Percentiles rank a stretch among this genome's conserved stretches.
Evolutionary conservation across 2,329 filamentous ascomycete species (phyloP).

Genomic region (Falciphora oryzae): DNA sequence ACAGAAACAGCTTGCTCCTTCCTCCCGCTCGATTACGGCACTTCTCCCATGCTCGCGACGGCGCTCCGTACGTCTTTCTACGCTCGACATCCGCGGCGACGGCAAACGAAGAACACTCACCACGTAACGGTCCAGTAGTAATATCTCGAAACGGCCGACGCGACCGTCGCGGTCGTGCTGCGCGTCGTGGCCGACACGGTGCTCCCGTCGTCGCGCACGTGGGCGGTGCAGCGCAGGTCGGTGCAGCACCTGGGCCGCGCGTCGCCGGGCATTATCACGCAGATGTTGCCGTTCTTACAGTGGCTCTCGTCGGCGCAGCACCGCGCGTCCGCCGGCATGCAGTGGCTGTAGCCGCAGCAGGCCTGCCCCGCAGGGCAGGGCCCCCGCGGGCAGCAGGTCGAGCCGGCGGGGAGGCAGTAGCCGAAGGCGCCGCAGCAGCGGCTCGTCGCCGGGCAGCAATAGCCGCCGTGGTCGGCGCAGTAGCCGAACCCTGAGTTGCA

Average conservation of each 20-base stretch:
- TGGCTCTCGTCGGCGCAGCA: slow-evolving; percentile 19
- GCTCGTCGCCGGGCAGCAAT: slow-evolving; percentile 16
- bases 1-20: too few relatives aligned
- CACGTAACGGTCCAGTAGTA: slow-evolving; percentile 21
- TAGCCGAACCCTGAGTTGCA: slow-evolving; percentile 19
- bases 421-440: slow-evolving; percentile 18
- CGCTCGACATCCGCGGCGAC: too few relatives aligned
- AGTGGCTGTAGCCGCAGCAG: slow-evolving; percentile 20
- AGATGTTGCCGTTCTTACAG: slow-evolving; percentile 19
- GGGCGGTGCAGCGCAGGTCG: slow-evolving; percentile 19
- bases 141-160: slow-evolving; percentile 13
- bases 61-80: too few relatives aligned
- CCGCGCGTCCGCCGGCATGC: slow-evolving; percentile 16
- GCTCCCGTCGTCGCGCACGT: slow-evolving; percentile 16
- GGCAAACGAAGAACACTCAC: slow-evolving; percentile 6
- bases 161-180: slow-evolving; percentile 10
- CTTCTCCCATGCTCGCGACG: too few relatives aligned
- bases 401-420: slow-evolving; percentile 17
- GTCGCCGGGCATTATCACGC: slow-evolving; percentile 13
- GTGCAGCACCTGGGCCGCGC: slow-evolving; percentile 19
- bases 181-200: slow-evolving; percentile 17
- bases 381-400: slow-evolving; percentile 18
- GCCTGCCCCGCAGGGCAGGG: slow-evolving; percentile 15
- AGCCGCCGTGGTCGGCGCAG: background rate
- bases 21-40: too few relatives aligned